A percentile compares a stretch with the other conserved stretches of the same genome.
phyloP scores from a whole-genome alignment of 768 basidiomycete species.

The Boletellus emodensis region DNA sequence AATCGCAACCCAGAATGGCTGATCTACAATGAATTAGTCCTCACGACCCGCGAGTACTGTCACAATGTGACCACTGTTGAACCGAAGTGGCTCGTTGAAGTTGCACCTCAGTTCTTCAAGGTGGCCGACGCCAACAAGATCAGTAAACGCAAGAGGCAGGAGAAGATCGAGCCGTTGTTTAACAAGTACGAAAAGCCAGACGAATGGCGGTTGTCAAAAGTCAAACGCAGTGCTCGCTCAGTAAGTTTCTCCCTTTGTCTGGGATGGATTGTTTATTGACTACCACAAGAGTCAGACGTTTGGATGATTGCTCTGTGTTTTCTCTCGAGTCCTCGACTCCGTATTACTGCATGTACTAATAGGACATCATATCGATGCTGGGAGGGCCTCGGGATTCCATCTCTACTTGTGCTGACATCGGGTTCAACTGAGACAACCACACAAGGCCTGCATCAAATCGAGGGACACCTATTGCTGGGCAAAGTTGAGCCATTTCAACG shows the following conservation, averaged over 20 bases:
- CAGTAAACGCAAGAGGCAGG: conserved; percentile 91
- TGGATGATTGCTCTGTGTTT: conserved; percentile 43
- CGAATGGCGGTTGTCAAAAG: conserved; percentile 91
- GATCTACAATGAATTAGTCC: conserved; percentile 91
- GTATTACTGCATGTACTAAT: conserved; percentile 11
- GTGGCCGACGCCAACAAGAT: conserved; percentile 98
- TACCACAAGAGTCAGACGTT: conserved; percentile 78
- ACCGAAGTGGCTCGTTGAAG: conserved; percentile 97
- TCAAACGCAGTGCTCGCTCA: conserved; percentile 87
- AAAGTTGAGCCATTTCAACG: background rate
- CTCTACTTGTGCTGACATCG: background rate
- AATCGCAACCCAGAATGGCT: conserved; percentile 96
- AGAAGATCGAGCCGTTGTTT: conserved; percentile 94
- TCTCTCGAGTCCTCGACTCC: background rate
- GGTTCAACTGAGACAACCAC: background rate
- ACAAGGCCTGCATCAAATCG: background rate
- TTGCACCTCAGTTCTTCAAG: conserved; percentile 98
- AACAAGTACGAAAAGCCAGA: conserved; percentile 96
- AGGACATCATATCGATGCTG: conserved; percentile 1
- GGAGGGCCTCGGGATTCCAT: background rate
- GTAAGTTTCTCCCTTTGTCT: conserved; percentile 36
- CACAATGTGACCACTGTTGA: conserved; percentile 94
- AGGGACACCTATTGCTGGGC: too few relatives aligned
- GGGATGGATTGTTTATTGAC: conserved; percentile 10
- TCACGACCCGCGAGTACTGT: conserved; percentile 95